Evolutionary conservation across 768 basidiomycete species (phyloP).

Genomic region (Asterophora lycoperdoides): DNA sequence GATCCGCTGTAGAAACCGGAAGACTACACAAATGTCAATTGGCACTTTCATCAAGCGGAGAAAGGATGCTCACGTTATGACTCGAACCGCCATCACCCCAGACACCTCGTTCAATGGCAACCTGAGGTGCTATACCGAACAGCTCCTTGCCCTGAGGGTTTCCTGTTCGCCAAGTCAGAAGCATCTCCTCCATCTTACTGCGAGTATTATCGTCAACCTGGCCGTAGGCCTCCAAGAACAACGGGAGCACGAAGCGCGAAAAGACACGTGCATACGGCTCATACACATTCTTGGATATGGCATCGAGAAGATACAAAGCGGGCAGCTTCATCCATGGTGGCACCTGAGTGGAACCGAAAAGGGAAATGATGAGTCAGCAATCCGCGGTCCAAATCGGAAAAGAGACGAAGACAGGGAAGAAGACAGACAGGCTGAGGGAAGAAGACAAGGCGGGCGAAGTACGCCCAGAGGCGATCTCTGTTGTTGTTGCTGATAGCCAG

Average conservation of each 20-base stretch:
- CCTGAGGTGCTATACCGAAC: conserved; percentile 77
- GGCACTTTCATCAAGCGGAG: conserved; percentile 6
- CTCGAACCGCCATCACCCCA: conserved; percentile 58
- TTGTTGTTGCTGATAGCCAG: conserved; percentile 20
- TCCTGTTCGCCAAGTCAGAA: conserved; percentile 90
- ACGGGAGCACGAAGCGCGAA: conserved; percentile 70
- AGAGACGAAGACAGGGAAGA: conserved; percentile 5
- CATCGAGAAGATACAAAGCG: conserved; percentile 91
- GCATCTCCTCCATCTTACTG: conserved; percentile 97
- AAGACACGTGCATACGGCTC: conserved; percentile 89
- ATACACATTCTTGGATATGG: conserved; percentile 94
- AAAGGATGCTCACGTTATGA: conserved; percentile 33
- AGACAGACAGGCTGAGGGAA: too few relatives aligned
- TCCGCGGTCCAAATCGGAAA: conserved; percentile 35
- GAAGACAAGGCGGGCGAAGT: conserved; percentile 23
- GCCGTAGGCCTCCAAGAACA: conserved; percentile 86
- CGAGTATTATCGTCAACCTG: conserved; percentile 81
- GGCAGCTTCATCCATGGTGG: conserved; percentile 89
- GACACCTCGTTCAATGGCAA: conserved; percentile 78
- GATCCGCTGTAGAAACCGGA: conserved; percentile 33
- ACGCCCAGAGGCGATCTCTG: conserved; percentile 11
- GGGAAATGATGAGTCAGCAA: conserved; percentile 67
- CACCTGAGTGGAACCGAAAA: conserved; percentile 57
- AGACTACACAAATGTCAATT: conserved; percentile 20
- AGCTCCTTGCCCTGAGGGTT: conserved; percentile 77